Conservation (phyloP, 129 eudicot genomes). For the Helianthus annuus region DNA sequence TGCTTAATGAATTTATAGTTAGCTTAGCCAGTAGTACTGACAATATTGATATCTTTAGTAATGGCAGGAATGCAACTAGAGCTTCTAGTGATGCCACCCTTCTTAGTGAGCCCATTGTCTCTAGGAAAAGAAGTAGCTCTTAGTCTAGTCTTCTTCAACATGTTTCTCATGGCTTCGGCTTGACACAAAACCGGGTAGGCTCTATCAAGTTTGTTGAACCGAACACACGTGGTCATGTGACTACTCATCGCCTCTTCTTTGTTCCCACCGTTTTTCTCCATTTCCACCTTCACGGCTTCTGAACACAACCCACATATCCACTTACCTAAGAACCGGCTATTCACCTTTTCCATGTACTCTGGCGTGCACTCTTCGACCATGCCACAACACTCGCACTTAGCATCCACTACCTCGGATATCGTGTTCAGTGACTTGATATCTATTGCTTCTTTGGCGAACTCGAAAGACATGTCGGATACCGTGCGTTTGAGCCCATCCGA, state of each 20-base stretch:
- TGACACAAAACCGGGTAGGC: slow-evolving; percentile 74
- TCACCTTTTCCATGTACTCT: slow-evolving; percentile 59
- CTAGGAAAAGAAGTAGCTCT: slow-evolving; percentile 61
- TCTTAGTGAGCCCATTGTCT: slow-evolving; percentile 41
- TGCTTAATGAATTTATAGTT: slow-evolving; percentile 3
- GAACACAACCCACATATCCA: slow-evolving; percentile 83
- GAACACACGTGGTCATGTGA: slow-evolving; percentile 72
- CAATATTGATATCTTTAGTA: slow-evolving; percentile 47
- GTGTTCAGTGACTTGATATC: slow-evolving; percentile 37
- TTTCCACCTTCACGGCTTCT: slow-evolving; percentile 78
- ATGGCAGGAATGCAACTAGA: slow-evolving; percentile 81
- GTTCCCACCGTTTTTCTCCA: slow-evolving; percentile 79
- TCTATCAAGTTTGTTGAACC: slow-evolving; percentile 69
- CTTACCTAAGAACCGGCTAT: slow-evolving; percentile 55
- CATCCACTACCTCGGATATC: slow-evolving; percentile 64
- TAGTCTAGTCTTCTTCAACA: slow-evolving; percentile 61
- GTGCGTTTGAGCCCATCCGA: slow-evolving; percentile 61
- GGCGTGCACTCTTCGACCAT: slow-evolving; percentile 77
- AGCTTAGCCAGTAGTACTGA: background rate
- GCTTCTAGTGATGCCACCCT: slow-evolving; percentile 69
- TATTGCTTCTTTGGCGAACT: slow-evolving; percentile 42
- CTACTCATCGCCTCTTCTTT: slow-evolving; percentile 57
- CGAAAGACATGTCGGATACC: slow-evolving; percentile 61
- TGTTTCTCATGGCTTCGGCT: slow-evolving; percentile 77
- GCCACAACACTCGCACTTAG: slow-evolving; percentile 79